A percentile compares a stretch with the other conserved stretches of the same genome.
Conservation (phyloP, 495 filamentous ascomycete genomes). For the Penicillium bovifimosum region DNA sequence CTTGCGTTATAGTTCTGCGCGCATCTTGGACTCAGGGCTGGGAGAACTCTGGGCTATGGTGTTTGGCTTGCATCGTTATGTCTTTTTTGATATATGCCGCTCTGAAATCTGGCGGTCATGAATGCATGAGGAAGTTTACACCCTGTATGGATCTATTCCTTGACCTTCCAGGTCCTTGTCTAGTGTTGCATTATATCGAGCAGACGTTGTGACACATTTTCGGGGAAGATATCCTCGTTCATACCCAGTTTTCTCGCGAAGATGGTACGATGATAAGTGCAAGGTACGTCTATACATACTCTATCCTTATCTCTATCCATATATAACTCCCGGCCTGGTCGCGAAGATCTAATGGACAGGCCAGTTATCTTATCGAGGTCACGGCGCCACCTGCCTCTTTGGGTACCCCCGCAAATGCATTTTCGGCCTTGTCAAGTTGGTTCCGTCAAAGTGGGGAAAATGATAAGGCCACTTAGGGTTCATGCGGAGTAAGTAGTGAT, state of each 20-base stretch:
- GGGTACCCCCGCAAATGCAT: background rate
- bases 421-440: conserved; percentile 1
- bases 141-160: no score
- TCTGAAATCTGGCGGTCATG: background rate
- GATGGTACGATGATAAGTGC: background rate
- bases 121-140: background rate
- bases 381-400: background rate
- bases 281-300: background rate
- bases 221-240: background rate
- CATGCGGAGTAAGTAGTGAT: conserved; percentile 4
- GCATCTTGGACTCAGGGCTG: background rate
- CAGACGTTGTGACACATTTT: background rate
- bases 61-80: background rate
- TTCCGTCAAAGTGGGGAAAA: conserved; percentile 5
- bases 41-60: background rate
- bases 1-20: background rate
- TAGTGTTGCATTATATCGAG: background rate
- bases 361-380: background rate
- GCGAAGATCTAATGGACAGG: background rate
- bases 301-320: no score
- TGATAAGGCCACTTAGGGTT: conserved; percentile 4
- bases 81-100: background rate
- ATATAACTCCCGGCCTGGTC: background rate
- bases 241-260: background rate
- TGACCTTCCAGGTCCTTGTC: no score